phyloP scores from a whole-genome alignment of 345 rosid genomes.

The Stellera chamaejasme region DNA sequence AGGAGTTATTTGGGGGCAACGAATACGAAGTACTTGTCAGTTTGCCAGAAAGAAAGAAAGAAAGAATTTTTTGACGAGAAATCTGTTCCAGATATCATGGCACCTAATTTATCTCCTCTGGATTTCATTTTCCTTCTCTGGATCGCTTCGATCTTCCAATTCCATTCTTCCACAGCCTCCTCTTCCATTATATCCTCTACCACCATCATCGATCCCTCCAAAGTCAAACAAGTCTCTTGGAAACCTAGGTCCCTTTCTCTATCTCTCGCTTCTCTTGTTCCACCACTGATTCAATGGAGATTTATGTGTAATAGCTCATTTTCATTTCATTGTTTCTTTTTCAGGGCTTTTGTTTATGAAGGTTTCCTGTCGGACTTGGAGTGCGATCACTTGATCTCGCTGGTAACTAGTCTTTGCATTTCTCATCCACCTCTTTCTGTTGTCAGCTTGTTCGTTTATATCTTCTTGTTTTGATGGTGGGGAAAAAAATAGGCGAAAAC shows the following conservation, averaged over 20 bases:
- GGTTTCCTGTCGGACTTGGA: conserved; percentile 89
- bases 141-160: conserved; percentile 31
- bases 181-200: conserved; percentile 43
- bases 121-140: conserved; percentile 23
- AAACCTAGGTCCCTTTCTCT: conserved; percentile 53
- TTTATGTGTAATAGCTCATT: conserved; percentile 2
- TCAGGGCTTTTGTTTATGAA: conserved; percentile 87
- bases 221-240: conserved; percentile 82
- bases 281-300: neutral
- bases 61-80: conserved; percentile 5
- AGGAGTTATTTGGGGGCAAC: too few relatives aligned
- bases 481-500: conserved; percentile 50
- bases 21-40: neutral
- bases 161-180: conserved; percentile 22
- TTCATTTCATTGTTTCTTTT: neutral
- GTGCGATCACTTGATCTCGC: conserved; percentile 90
- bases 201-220: conserved; percentile 68
- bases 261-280: neutral
- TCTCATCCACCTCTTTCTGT: conserved; percentile 3
- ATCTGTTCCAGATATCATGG: conserved; percentile 18
- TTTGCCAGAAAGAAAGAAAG: conserved; percentile 8
- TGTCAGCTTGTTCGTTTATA: conserved; percentile 3
- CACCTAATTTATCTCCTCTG: conserved; percentile 10
- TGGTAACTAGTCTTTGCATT: conserved; percentile 32
- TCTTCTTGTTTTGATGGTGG: conserved; percentile 7